Evolutionary conservation across 352 stramenopile species (phyloP), one percentile per base, ranked within the genome.

Genomic region (Pythium grandisporangium): DNA sequence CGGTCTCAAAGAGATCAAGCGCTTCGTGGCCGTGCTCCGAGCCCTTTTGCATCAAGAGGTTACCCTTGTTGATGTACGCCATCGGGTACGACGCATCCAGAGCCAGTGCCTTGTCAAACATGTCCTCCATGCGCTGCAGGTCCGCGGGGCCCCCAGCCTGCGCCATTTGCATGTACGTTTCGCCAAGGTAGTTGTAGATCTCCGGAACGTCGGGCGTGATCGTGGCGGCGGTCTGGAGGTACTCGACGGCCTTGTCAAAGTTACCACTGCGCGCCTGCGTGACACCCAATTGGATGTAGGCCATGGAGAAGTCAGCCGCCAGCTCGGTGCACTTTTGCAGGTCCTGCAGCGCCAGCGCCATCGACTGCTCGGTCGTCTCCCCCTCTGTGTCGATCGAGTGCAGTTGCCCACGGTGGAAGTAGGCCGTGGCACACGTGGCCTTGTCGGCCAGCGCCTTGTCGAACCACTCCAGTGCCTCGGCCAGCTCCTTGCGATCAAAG

Each of bases 1-100:
- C 77, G 49, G 73, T 84, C 51, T 90, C 70, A 42, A 90, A 90
- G 33, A 90, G 53, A 21, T 55, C 59, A 6, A 90, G 63, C 44
- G 77, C 77, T 45, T 79, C 66, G 51, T 79, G 69, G 33, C 69
- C 77, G 46, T 72, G 80, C 48, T 85, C 70, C 20, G 69, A 57
- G 42, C 74, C 74, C 51, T 84, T 82, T 42, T 85, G 74, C 48
- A 87, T 72, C 37, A 90, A 45, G 51, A 90, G 49, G 39, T 84
- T 86, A 48, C 77, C 77, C 54, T 84, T 69, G 58, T 90, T 90
- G 55, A 90, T 86, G 66, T 90, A 90, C 42, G 74, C 74, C 77
- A 90, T 88, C 43, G 77, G 77, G 52, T 90, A 90, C 42, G 77
- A 66, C 39, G 77, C 61, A 64, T 90, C 74, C 43, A 90, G 51